These are phyloP conservation scores for Panus rudis DNA, from an alignment of 768 basidiomycete species.

Conservation along the genomic window DNA sequence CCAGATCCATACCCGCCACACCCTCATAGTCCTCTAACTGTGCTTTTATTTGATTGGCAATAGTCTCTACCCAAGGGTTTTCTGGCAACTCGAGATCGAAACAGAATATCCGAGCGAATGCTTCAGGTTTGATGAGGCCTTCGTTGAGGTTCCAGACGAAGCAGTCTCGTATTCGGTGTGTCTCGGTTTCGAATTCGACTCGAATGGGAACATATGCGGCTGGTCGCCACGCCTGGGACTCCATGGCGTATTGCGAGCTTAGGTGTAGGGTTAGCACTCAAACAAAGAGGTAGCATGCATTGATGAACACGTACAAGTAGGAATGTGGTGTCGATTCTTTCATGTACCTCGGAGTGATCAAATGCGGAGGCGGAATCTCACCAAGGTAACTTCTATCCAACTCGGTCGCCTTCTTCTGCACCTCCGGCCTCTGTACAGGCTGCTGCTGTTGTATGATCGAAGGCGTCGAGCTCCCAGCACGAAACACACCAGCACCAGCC, in stretches of 20 bases:
- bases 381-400: conserved; percentile 89
- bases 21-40: conserved; percentile 89
- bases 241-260: conserved; percentile 62
- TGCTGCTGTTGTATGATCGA: conserved; percentile 12
- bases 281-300: neutral
- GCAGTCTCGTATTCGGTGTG: conserved; percentile 86
- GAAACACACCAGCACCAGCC: conserved; percentile 43
- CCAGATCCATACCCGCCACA: conserved; percentile 73
- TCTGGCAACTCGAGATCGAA: conserved; percentile 75
- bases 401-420: conserved; percentile 37
- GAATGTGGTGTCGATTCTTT: too few relatives aligned
- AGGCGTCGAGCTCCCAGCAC: conserved; percentile 33
- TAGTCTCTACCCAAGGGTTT: conserved; percentile 62
- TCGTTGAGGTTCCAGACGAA: conserved; percentile 97
- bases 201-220: conserved; percentile 81
- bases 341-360: conserved; percentile 59
- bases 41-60: conserved; percentile 81
- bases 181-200: conserved; percentile 91
- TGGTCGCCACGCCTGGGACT: conserved; percentile 48
- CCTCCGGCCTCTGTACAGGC: conserved; percentile 27
- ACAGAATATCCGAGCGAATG: conserved; percentile 84
- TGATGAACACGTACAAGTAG: conserved; percentile 57
- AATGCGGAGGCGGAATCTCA: conserved; percentile 70
- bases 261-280: conserved; percentile 3
- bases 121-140: conserved; percentile 73